Conservation (phyloP, 83 land plant genomes). For the Picea engelmannii region DNA sequence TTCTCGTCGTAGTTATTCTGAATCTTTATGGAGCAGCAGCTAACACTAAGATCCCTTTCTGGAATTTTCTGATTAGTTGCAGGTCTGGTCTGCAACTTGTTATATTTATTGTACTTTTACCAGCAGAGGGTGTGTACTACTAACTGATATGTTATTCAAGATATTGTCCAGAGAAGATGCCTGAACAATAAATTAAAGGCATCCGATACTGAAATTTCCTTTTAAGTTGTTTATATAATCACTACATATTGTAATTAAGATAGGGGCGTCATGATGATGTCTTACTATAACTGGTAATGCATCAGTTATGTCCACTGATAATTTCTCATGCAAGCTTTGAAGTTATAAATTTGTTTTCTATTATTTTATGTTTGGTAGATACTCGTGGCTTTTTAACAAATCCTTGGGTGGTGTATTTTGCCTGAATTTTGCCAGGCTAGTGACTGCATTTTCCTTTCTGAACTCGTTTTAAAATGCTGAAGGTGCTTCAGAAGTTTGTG, state of each 20-base stretch:
- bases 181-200: background rate
- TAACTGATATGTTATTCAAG: background rate
- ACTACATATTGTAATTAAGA: background rate
- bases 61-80: constrained; percentile 3
- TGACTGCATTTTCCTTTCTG: background rate
- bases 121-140: constrained; percentile 14
- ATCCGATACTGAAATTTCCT: constrained; percentile 5
- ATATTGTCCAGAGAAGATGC: constrained; percentile 2
- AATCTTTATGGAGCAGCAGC: background rate
- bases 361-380: background rate
- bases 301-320: background rate
- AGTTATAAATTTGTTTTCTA: background rate
- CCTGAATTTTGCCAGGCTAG: background rate
- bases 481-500: background rate
- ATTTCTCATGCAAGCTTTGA: background rate
- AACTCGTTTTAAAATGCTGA: constrained; percentile 5
- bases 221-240: constrained; percentile 5
- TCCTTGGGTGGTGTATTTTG: background rate
- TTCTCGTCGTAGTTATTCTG: background rate
- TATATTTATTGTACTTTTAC: constrained; percentile 16
- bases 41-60: constrained; percentile 3
- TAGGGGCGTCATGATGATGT: background rate
- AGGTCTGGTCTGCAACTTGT: constrained; percentile 5
- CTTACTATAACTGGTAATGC: background rate
- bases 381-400: background rate